A percentile compares a stretch with the other conserved stretches of the same genome.
These are phyloP conservation scores for Stephania japonica DNA, from an alignment of 164 flowering plant genomes.

Conservation along the genomic window DNA sequence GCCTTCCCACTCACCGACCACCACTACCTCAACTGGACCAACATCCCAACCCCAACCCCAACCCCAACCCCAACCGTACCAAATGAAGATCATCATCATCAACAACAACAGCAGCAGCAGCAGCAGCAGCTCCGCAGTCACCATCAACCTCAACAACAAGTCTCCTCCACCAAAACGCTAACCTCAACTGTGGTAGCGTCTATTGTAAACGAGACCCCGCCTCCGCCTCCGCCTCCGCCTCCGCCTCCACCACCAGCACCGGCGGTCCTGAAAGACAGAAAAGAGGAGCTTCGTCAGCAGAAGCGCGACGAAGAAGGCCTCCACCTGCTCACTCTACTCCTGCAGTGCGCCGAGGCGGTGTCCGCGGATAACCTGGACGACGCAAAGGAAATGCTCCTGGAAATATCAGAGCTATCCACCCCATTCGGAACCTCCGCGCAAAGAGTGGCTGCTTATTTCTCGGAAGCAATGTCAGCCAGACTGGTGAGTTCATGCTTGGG, in stretches of 20 bases:
- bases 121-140: conserved; percentile 12
- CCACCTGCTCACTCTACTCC: conserved; percentile 76
- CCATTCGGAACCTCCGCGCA: conserved; percentile 96
- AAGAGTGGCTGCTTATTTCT: conserved; percentile 95
- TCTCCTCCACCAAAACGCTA: too few relatives aligned
- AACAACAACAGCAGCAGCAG: conserved; percentile 2
- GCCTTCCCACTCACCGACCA: conserved; percentile 16
- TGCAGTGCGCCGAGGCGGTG: conserved; percentile 93
- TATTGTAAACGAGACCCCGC: too few relatives aligned
- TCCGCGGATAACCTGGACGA: conserved; percentile 72
- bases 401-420: conserved; percentile 77
- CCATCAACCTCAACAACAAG: neutral
- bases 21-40: conserved; percentile 32
- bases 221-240: too few relatives aligned
- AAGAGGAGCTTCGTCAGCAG: conserved; percentile 51
- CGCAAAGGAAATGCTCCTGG: conserved; percentile 74
- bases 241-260: too few relatives aligned
- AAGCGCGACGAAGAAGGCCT: conserved; percentile 85
- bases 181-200: too few relatives aligned
- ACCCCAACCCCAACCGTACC: conserved; percentile 12
- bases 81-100: conserved; percentile 10
- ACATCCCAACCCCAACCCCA: conserved; percentile 8
- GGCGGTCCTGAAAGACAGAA: conserved; percentile 27
- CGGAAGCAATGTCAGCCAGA: conserved; percentile 91
- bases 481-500: conserved; percentile 75